phyloP scores from a whole-genome alignment of 2,329 filamentous ascomycete species.

The Elsinoe arachidis region DNA sequence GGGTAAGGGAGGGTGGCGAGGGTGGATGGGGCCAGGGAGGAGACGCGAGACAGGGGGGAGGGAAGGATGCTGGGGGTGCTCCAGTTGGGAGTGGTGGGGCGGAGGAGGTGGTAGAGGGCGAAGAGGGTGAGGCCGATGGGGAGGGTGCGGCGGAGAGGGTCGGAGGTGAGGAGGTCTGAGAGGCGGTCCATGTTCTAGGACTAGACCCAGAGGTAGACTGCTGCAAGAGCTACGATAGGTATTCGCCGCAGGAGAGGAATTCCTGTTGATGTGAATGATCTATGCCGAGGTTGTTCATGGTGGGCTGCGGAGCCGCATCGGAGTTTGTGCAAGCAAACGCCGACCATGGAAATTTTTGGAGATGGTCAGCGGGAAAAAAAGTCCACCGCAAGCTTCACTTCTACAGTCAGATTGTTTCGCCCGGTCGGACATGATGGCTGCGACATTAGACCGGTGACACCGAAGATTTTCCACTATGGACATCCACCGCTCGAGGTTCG shows the following conservation, averaged over 20 bases:
- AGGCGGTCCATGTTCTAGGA: background rate
- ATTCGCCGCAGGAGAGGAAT: no score
- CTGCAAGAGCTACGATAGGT: no score
- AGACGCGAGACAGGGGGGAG: conserved; percentile 26
- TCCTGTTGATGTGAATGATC: no score
- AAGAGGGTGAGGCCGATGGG: background rate
- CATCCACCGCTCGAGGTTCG: conserved; percentile 93
- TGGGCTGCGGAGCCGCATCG: conserved; percentile 9
- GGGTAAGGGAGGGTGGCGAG: conserved; percentile 48
- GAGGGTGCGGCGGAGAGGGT: background rate
- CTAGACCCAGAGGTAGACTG: no score
- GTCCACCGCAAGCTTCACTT: background rate
- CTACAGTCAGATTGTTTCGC: background rate
- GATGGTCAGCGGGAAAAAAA: conserved; percentile 1
- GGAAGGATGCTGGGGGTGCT: conserved; percentile 15
- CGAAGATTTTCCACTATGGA: conserved; percentile 55
- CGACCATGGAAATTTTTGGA: conserved; percentile 4
- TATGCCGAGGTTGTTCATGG: background rate
- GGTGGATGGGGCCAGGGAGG: conserved; percentile 20
- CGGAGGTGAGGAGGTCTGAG: background rate
- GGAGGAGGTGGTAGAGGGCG: conserved; percentile 1
- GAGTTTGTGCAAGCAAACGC: background rate
- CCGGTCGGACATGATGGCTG: background rate
- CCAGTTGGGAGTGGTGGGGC: background rate
- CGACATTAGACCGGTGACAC: background rate